Percentiles rank a stretch among this genome's conserved stretches.
Conservation (phyloP, 2,329 filamentous ascomycete genomes). For the Pseudopyrenochaeta lycopersici region DNA sequence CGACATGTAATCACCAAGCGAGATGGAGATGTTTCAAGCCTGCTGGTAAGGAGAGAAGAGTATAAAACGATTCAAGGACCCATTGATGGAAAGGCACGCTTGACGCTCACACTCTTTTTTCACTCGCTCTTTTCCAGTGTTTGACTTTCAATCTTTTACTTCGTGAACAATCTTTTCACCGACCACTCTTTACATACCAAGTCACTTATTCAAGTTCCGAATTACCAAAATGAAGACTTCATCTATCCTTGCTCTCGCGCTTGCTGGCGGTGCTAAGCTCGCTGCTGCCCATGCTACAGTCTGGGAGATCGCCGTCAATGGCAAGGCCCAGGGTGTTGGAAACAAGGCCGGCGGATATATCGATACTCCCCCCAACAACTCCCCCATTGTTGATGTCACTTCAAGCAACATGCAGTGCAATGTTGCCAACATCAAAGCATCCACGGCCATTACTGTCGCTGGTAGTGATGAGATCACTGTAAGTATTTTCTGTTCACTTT, state of each 20-base stretch:
- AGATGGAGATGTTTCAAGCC: conserved; percentile 19
- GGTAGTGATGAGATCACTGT: conserved; percentile 56
- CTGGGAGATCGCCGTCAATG: conserved; percentile 54
- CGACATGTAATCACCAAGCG: conserved; percentile 25
- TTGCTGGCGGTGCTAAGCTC: conserved; percentile 37
- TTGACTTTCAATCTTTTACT: conserved; percentile 23
- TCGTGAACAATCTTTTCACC: conserved; percentile 22
- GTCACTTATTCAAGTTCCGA: conserved; percentile 9
- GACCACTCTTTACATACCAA: conserved; percentile 22
- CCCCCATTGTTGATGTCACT: conserved; percentile 46
- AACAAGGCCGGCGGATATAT: conserved; percentile 56
- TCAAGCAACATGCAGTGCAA: conserved; percentile 49
- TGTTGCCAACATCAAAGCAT: conserved; percentile 38
- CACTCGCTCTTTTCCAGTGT: conserved; percentile 28
- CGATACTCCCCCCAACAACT: conserved; percentile 55
- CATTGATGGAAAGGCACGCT: conserved; percentile 33
- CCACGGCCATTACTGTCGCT: conserved; percentile 57
- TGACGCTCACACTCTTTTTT: conserved; percentile 39
- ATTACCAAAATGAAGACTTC: conserved; percentile 44
- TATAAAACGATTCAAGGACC: conserved; percentile 8
- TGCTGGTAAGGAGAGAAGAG: conserved; percentile 31
- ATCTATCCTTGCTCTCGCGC: conserved; percentile 38
- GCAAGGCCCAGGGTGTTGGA: conserved; percentile 43
- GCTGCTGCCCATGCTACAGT: conserved; percentile 48
- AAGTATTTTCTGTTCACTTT: neutral